Base-by-base conservation (phyloP, 169 alveolate species). In the Plasmodium coatneyi region DNA sequence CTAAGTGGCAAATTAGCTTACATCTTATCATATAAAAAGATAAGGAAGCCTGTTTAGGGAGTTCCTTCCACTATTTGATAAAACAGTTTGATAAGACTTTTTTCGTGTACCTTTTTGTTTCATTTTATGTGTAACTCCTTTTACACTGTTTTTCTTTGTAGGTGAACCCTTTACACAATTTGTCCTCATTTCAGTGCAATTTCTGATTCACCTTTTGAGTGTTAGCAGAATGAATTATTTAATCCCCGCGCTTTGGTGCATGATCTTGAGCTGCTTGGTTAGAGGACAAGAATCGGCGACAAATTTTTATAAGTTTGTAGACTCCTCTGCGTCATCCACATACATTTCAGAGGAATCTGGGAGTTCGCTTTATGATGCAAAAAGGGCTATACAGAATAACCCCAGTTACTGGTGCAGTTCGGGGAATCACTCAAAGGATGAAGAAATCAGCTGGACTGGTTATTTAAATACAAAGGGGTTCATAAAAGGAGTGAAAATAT, bases 321-420 rank as follows among this genome's bases (percentile, higher is more conserved):
- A 95, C 87, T 95, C 96, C 36, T 90, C 89, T 52, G 97, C 97
- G 5, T 92, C 97, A 22, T 95, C 97, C 6, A 94, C 97, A 3
- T 91, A 89, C 41, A 89, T 95, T 9, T 71, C 92, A 22, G 97
- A 95, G 54, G 94, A 89, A 80, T 89, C 94, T 3, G 94, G 94
- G n/a, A 89, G 94, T 80, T 89, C 94, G 4, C 83, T 80, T 89
- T 89, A 89, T 71, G 94, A 89, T 80, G 89, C 94, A 49, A 89
- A 89, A 89, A 79, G 98, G 22, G 98, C 98, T 43, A 92, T 96
- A 71, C 98, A 97, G 90, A 96, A 97, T 34, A 98, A 98, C 46
- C 95, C 98, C 6, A 96, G 97, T 36, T 97, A 96, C 82, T 97
- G 98, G 98, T 97, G 97, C 78, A 97, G 98, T 83, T 92, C 97